Evolutionary conservation across 768 basidiomycete genomes (phyloP).

Genomic region (Suillus lakei): DNA sequence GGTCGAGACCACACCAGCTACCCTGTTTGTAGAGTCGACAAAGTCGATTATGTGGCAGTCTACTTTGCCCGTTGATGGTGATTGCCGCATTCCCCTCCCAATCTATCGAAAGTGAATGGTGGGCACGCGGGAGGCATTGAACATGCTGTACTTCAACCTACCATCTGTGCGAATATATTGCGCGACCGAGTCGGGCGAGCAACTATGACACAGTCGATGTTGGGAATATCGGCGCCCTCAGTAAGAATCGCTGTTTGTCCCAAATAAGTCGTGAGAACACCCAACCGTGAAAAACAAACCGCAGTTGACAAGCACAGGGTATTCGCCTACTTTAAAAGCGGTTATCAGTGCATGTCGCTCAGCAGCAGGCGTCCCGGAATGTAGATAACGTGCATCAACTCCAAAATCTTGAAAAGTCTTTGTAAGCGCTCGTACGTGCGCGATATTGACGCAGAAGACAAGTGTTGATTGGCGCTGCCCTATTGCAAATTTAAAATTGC

Average conservation of each 20-base stretch:
- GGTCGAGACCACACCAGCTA: conserved; percentile 73
- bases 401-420: conserved; percentile 72
- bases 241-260: conserved; percentile 71
- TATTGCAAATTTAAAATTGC: conserved; percentile 25
- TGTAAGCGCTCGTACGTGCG: conserved; percentile 80
- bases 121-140: neutral
- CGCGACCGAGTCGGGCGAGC: conserved; percentile 88
- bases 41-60: conserved; percentile 93
- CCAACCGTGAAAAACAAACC: conserved; percentile 46
- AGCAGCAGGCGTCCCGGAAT: conserved; percentile 63
- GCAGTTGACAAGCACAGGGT: conserved; percentile 90
- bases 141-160: conserved; percentile 32
- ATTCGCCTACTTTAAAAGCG: conserved; percentile 72
- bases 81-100: conserved; percentile 89
- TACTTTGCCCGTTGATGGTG: conserved; percentile 76
- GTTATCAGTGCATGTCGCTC: conserved; percentile 70
- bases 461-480: conserved; percentile 81
- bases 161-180: conserved; percentile 94
- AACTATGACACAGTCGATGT: conserved; percentile 89
- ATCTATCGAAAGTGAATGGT: conserved; percentile 57
- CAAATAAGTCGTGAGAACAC: neutral
- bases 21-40: conserved; percentile 73
- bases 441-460: conserved; percentile 88
- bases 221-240: conserved; percentile 94
- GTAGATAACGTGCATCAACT: conserved; percentile 84